Percentiles rank a stretch among this genome's conserved stretches.
phyloP scores from a whole-genome alignment of 148 eudicot genomes.

The Diospyros lotus region DNA sequence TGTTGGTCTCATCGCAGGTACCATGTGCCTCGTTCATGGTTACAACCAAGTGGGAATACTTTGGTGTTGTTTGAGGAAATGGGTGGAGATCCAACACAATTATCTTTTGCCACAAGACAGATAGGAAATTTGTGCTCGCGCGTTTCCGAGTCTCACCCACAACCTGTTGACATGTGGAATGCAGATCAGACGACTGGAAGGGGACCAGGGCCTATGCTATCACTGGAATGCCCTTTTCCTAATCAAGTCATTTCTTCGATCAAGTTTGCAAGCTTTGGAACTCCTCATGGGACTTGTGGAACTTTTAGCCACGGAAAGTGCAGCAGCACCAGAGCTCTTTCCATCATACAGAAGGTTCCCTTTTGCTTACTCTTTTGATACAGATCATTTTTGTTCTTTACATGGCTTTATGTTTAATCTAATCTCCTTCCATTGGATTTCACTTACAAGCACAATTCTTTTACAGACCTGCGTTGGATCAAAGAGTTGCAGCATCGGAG shows the following conservation, averaged over 20 bases:
- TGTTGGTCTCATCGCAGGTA: slow-evolving; percentile 40
- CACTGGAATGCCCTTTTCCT: slow-evolving; percentile 61
- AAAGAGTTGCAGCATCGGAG: slow-evolving; percentile 53
- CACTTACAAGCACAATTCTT: not conserved
- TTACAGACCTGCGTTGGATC: slow-evolving; percentile 71
- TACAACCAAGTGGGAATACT: slow-evolving; percentile 54
- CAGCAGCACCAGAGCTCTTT: slow-evolving; percentile 50
- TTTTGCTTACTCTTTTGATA: not conserved
- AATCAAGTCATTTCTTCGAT: slow-evolving; percentile 74
- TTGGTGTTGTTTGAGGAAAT: slow-evolving; percentile 82
- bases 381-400: not conserved
- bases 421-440: not conserved
- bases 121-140: slow-evolving; percentile 63
- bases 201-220: slow-evolving; percentile 42
- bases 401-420: not conserved
- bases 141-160: slow-evolving; percentile 74
- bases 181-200: slow-evolving; percentile 29
- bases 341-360: slow-evolving; percentile 61
- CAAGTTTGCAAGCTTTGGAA: slow-evolving; percentile 90
- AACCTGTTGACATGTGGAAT: slow-evolving; percentile 68
- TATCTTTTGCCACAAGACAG: slow-evolving; percentile 61
- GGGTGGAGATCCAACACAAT: slow-evolving; percentile 79
- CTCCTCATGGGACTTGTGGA: slow-evolving; percentile 82
- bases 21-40: slow-evolving; percentile 91
- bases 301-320: slow-evolving; percentile 72